phyloP scores from a whole-genome alignment of 768 basidiomycete species.

The Suillus luteus region DNA sequence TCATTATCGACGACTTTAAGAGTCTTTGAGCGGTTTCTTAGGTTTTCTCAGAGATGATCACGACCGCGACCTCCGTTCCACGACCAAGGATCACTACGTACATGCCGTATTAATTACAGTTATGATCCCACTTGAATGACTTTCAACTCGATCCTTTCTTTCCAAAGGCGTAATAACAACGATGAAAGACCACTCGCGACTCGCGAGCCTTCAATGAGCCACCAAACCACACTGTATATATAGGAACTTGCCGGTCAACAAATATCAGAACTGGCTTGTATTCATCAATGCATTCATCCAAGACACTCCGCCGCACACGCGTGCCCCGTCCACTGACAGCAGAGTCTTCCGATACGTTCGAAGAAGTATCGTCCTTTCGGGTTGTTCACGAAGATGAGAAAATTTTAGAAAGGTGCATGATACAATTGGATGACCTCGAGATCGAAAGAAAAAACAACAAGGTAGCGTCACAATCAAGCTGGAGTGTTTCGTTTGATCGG shows the following conservation, averaged over 20 bases:
- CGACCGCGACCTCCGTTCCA: neutral
- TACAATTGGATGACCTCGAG: slow-evolving; percentile 9
- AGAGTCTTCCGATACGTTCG: slow-evolving; percentile 13
- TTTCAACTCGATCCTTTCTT: neutral
- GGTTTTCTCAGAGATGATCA: neutral
- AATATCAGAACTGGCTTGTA: neutral
- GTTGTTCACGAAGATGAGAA: slow-evolving; percentile 17
- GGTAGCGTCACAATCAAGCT: slow-evolving; percentile 1
- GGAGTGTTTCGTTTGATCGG: neutral
- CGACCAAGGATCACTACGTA: neutral
- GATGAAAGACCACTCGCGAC: neutral
- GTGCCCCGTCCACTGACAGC: slow-evolving; percentile 16
- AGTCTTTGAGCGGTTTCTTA: neutral
- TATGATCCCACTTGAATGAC: too few relatives aligned
- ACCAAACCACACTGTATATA: neutral
- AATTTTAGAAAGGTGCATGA: slow-evolving; percentile 9
- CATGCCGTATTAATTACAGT: neutral
- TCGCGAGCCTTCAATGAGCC: slow-evolving; percentile 11
- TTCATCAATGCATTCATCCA: neutral
- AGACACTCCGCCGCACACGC: slow-evolving; percentile 3
- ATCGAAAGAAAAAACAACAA: slow-evolving; percentile 14
- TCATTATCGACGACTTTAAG: neutral
- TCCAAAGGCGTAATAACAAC: neutral
- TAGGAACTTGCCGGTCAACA: neutral
- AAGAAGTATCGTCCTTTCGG: slow-evolving; percentile 14